Percentiles rank a stretch among this genome's conserved stretches.
Evolutionary conservation across 192 early-diverging fungal genomes (phyloP).

Genomic region (Mortierella claussenii): DNA sequence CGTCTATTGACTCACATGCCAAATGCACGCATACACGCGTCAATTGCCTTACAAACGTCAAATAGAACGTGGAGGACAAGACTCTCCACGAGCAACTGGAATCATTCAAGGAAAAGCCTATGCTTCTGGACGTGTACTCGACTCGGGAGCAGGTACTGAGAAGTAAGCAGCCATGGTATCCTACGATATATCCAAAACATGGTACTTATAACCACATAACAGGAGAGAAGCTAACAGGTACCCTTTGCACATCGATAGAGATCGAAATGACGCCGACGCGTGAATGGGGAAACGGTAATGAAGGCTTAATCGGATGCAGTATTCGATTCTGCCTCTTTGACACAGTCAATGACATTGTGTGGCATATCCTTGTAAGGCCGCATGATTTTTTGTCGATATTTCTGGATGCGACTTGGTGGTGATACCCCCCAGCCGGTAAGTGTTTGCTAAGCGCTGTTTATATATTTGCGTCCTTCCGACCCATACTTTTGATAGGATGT

Average conservation of each 20-base stretch:
- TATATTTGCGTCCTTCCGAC: not conserved
- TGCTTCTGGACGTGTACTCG: slow-evolving; percentile 65
- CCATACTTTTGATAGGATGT: slow-evolving; percentile 52
- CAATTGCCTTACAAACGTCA: too few species aligned
- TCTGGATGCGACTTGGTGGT: too few species aligned
- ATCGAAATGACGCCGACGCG: slow-evolving; percentile 48
- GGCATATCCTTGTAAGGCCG: slow-evolving; percentile 61
- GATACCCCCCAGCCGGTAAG: too few species aligned
- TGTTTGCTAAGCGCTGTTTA: too few species aligned
- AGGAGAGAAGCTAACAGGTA: not conserved
- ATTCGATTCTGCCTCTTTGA: slow-evolving; percentile 77
- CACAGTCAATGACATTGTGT: slow-evolving; percentile 57
- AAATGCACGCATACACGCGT: too few species aligned
- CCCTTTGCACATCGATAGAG: slow-evolving; percentile 22
- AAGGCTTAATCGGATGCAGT: slow-evolving; percentile 62
- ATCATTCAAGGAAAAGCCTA: slow-evolving; percentile 52
- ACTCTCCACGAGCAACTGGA: slow-evolving; percentile 55
- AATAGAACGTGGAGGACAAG: slow-evolving; percentile 49
- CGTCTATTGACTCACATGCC: too few species aligned
- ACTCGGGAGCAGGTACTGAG: slow-evolving; percentile 64
- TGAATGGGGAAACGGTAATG: slow-evolving; percentile 48
- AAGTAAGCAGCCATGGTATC: too few species aligned
- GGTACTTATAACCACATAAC: too few species aligned
- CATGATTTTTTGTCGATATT: not conserved
- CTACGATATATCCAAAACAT: too few species aligned